Evolutionary conservation across 345 rosid species (phyloP), one percentile per base, ranked within the genome.

Genomic region (Excoecaria agallocha): DNA sequence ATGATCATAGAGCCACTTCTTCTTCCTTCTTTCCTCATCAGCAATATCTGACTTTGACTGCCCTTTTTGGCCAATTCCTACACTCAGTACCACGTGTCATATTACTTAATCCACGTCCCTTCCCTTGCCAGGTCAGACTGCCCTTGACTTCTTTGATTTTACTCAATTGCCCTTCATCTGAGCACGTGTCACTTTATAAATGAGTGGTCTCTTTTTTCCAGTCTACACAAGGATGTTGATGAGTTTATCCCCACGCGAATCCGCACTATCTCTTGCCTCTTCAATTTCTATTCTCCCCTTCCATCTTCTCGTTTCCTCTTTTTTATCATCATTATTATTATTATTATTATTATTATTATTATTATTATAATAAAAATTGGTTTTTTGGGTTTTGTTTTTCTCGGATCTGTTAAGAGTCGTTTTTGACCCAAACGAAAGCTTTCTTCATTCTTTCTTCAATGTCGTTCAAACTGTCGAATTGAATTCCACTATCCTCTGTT

Each of bases 11-110:
- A 79, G 74, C 73, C n/a, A 79, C 82, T 76, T 74, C 77, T 80
- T 75, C 4, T 3, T 64, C 15, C 55, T n/a, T 38, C 63, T 72
- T 83, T 83, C 85, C 78, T 30, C 77, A 76, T 83, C 89, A 83
- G 50, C 84, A 80, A 79, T 78, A 57, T 84, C 79, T 80, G 88
- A 87, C 89, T 87, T 86, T 87, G 85, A 86, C 86, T 46, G 57
- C n/a, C 70, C 12, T 50, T 25, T 17, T 61, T 10, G 4, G 20
- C 45, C 66, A 30, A 12, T 45, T 37, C 66, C 35, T 45, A 56
- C 70, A 52, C 39, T 39, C 9, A 25, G 15, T 75, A 4, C 61
- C 78, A 85, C 85, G 81, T 74, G 84, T 24, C 76, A 55, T 11
- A 4, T 25, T 30, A 30, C 30, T 30, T 30, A 30, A 30, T 30